Base-by-base conservation (phyloP, 805 yeast genomes). In the Candida hispaniensis region DNA sequence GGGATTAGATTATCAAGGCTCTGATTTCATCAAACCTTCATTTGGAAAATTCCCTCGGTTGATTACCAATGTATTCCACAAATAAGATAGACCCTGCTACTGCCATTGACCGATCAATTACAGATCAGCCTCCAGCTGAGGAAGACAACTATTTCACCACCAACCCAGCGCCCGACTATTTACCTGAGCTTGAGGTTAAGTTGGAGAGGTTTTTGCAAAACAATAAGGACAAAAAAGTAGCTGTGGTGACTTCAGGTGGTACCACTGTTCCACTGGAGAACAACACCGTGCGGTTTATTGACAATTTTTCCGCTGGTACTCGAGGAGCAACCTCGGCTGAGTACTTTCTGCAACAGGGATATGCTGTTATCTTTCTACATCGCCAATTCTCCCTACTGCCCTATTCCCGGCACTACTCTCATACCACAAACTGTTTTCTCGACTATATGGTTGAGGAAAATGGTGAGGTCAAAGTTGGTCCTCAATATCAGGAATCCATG, bases 301-400 rank as follows among this genome's bases (percentile, higher is more conserved):
- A 91, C 58, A 91, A 91, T 52, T 91, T 91, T 55, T 76, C 91
- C 44, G 97, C 97, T 14, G 99, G 99, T 14, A 91, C 96, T 0
- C 71, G 99, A 56, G 99, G 98, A 39, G 93, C 98, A 4, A 75
- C 94, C 0, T 77, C 93, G 23, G 94, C 97, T 4, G 98, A 91
- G 56, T 78, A 81, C 51, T 82, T 88, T 47, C 60, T 91, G 36
- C 81, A 78, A 39, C 62, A 71, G 39, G 94, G 85, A 1, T 91
- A 91, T 51, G 88, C 94, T 9, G 98, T 91, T 21, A 78, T 91
- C 18, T 91, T 91, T 50, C 58, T 91, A 24, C 94, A 91, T 56
- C 66, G 99, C 27, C 95, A 91, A 55, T 88, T 83, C 56, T 80
- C 94, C 0, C 64, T 91, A 38, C 65, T 81, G 44, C 99, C 99